These are phyloP conservation scores for Dictyophora rubrovolvata DNA, from an alignment of 768 basidiomycete species.

Conservation along the genomic window DNA sequence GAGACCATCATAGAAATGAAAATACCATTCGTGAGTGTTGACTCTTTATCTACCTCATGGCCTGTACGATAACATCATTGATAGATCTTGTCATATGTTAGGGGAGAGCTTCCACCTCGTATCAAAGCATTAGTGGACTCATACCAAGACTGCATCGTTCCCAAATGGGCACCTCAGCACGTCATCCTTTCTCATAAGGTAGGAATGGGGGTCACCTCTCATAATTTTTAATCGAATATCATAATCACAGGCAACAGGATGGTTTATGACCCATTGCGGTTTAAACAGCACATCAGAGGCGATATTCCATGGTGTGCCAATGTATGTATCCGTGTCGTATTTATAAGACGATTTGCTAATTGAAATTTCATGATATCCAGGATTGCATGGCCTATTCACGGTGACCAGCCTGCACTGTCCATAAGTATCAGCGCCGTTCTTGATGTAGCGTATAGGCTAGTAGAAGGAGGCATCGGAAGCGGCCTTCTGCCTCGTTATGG, in stretches of 20 bases:
- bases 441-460: slow-evolving; percentile 14
- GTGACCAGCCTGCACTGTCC: slow-evolving; percentile 17
- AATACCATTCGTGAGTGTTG: slow-evolving; percentile 16
- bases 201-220: no score
- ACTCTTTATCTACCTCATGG: not conserved
- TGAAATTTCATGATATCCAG: not conserved
- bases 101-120: slow-evolving; percentile 12
- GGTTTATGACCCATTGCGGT: slow-evolving; percentile 20
- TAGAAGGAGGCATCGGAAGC: slow-evolving; percentile 15
- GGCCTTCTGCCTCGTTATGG: slow-evolving; percentile 12
- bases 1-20: slow-evolving; percentile 15
- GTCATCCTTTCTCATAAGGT: slow-evolving; percentile 17
- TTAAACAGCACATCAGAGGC: slow-evolving; percentile 18
- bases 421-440: slow-evolving; percentile 12
- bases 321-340: slow-evolving; percentile 5
- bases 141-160: slow-evolving; percentile 14
- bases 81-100: slow-evolving; percentile 17
- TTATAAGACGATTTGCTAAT: not conserved
- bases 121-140: slow-evolving; percentile 10
- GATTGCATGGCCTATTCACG: slow-evolving; percentile 20
- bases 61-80: not conserved
- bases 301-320: slow-evolving; percentile 15
- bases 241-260: slow-evolving; percentile 15
- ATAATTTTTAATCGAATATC: not conserved
- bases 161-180: slow-evolving; percentile 20